Evolutionary conservation across 768 basidiomycete genomes (phyloP).

Genomic region (Neoboletus magnificus): DNA sequence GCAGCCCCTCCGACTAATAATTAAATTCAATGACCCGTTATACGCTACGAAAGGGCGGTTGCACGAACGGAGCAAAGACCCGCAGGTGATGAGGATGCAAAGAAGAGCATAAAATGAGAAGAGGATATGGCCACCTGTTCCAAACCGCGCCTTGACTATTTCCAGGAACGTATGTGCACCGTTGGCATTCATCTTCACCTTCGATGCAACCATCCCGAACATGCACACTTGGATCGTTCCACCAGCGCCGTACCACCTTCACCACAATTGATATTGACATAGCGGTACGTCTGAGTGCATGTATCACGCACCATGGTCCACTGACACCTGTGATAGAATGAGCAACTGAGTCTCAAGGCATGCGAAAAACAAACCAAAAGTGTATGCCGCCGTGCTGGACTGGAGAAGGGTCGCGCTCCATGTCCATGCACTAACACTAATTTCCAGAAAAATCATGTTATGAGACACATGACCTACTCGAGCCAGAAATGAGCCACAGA

Average conservation of each 20-base stretch:
- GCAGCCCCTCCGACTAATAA: conserved; percentile 42
- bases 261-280: not conserved
- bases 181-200: conserved; percentile 59
- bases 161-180: conserved; percentile 57
- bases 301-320: conserved; percentile 41
- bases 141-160: conserved; percentile 50
- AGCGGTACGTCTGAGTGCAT: not conserved
- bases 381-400: conserved; percentile 50
- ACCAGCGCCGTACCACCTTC: conserved; percentile 50
- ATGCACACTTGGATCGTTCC: conserved; percentile 52
- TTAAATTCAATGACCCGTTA: not conserved
- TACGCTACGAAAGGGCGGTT: not conserved
- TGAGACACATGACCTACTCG: not conserved
- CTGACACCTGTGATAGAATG: conserved; percentile 36
- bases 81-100: conserved; percentile 49
- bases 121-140: conserved; percentile 43
- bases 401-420: conserved; percentile 56
- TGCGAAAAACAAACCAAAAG: conserved; percentile 31
- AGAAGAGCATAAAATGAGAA: conserved; percentile 54
- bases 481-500: conserved; percentile 16
- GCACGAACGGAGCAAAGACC: conserved; percentile 44
- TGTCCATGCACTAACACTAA: conserved; percentile 52
- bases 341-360: not conserved
- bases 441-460: not conserved
- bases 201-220: conserved; percentile 51